Conservation (phyloP, 2,329 filamentous ascomycete genomes). For the Teratosphaeria viscida region DNA sequence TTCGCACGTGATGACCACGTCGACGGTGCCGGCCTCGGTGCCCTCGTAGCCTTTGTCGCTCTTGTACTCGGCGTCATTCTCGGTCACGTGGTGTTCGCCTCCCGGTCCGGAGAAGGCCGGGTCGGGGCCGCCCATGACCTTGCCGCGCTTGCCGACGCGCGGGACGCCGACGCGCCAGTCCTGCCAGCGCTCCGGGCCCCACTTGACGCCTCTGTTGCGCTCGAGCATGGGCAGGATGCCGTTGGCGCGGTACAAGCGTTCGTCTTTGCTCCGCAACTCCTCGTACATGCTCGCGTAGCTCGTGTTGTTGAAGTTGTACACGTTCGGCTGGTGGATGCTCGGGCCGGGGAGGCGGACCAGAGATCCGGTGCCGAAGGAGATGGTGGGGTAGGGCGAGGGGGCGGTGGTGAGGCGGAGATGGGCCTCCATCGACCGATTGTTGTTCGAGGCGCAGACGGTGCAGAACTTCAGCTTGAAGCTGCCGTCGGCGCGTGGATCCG, state of each 20-base stretch:
- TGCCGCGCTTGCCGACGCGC: constrained; percentile 53
- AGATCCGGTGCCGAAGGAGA: constrained; percentile 82
- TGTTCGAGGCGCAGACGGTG: constrained; percentile 97
- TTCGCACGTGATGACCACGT: constrained; percentile 93
- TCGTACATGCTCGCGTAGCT: constrained; percentile 93
- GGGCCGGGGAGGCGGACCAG: constrained; percentile 82
- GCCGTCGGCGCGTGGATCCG: not conserved
- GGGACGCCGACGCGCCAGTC: constrained; percentile 89
- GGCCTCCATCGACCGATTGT: constrained; percentile 90
- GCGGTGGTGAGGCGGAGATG: constrained; percentile 82
- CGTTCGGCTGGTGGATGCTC: constrained; percentile 84
- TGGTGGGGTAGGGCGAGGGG: constrained; percentile 67
- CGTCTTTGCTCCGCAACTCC: constrained; percentile 77
- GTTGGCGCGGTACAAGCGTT: constrained; percentile 78
- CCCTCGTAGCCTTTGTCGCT: constrained; percentile 68
- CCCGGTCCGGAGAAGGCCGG: not conserved
- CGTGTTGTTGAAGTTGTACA: constrained; percentile 95
- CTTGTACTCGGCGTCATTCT: constrained; percentile 34
- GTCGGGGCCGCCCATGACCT: not conserved
- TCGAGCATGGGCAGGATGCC: constrained; percentile 93
- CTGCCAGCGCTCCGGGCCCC: constrained; percentile 93
- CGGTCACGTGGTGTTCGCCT: not conserved
- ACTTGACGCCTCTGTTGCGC: constrained; percentile 84
- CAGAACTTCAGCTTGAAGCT: constrained; percentile 89
- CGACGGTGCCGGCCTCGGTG: constrained; percentile 79